These are phyloP conservation scores for Psilocybe mexicana DNA, from an alignment of 1,284 basidiomycete species.

Conservation along the genomic window DNA sequence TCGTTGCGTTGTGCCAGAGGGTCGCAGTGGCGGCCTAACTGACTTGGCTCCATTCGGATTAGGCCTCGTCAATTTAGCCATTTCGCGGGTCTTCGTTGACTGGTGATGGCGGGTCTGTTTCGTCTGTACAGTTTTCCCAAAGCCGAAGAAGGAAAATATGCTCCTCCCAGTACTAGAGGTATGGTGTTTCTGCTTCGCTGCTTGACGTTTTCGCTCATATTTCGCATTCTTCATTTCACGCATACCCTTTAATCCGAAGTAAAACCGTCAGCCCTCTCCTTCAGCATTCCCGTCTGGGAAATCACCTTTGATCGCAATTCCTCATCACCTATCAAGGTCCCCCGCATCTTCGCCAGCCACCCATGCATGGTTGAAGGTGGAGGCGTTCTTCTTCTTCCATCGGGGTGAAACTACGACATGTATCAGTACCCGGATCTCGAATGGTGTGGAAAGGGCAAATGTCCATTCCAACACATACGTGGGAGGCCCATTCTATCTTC, in stretches of 20 bases:
- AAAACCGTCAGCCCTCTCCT: background rate
- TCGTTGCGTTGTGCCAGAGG: constrained; percentile 12
- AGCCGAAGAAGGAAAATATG: constrained; percentile 32
- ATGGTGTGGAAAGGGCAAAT: background rate
- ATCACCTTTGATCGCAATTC: constrained; percentile 49
- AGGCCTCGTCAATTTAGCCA: background rate
- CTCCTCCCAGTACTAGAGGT: constrained; percentile 24
- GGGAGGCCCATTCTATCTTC: constrained; percentile 51
- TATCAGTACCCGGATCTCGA: constrained; percentile 2
- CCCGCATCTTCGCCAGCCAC: constrained; percentile 78
- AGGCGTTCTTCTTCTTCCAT: constrained; percentile 51
- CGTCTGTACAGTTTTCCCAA: constrained; percentile 8
- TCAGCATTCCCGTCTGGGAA: background rate
- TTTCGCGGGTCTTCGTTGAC: background rate
- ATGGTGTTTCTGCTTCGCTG: constrained; percentile 25
- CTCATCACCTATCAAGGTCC: constrained; percentile 69
- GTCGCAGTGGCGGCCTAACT: constrained; percentile 9
- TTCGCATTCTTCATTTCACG: constrained; percentile 47
- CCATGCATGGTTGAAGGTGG: constrained; percentile 71
- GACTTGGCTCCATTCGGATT: background rate
- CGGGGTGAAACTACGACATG: constrained; percentile 40
- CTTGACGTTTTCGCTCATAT: constrained; percentile 24
- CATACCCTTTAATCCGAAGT: constrained; percentile 43
- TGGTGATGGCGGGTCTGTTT: background rate
- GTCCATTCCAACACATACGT: constrained; percentile 27